Evolutionary conservation across 78 protist species (phyloP).

Genomic region (Dictyostelium intermedium): DNA sequence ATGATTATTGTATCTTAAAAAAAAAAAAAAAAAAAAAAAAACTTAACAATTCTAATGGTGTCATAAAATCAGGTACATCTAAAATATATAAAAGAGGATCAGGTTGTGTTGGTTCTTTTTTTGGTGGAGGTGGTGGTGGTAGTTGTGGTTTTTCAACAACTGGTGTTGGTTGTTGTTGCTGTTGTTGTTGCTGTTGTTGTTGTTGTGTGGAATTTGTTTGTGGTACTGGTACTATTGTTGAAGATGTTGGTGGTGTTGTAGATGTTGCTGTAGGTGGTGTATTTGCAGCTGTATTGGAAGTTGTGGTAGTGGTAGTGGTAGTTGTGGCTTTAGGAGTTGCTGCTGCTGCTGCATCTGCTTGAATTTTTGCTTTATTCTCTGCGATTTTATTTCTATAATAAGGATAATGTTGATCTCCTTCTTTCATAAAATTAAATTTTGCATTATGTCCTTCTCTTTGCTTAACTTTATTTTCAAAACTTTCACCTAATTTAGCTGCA

Average conservation of each 20-base stretch:
- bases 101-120: constrained; percentile 42
- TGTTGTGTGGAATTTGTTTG: not conserved
- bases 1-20: not conserved
- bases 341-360: not conserved
- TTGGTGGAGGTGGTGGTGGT: constrained; percentile 58
- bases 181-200: not conserved
- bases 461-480: constrained; percentile 53
- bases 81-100: constrained; percentile 59
- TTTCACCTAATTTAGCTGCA: constrained; percentile 79
- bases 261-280: not conserved
- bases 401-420: constrained; percentile 51
- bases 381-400: constrained; percentile 41
- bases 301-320: not conserved
- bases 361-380: constrained; percentile 8
- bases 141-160: not conserved
- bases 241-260: not conserved
- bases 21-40: not conserved
- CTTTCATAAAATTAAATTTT: constrained; percentile 68
- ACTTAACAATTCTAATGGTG: constrained; percentile 74
- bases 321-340: not conserved
- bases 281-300: not conserved
- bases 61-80: constrained; percentile 54
- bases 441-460: constrained; percentile 72
- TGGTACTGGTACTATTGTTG: not conserved
- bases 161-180: not conserved